These are phyloP conservation scores for Fraxinus cuspidata DNA, from an alignment of 257 asterid species.

Conservation along the genomic window DNA sequence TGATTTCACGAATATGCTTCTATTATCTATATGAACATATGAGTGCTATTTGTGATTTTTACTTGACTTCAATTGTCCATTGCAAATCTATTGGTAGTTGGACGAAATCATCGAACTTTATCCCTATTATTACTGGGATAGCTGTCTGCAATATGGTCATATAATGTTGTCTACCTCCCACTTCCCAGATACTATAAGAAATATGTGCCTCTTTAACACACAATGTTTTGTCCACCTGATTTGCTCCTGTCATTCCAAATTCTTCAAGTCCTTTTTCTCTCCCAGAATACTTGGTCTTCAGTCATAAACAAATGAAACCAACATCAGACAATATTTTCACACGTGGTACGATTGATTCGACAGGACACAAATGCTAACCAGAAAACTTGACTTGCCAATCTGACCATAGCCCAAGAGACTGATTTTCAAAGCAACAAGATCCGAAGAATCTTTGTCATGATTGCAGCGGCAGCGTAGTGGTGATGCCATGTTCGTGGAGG, in stretches of 20 bases:
- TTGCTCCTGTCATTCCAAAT: constrained; percentile 42
- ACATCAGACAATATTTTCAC: not conserved
- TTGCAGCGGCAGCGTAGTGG: constrained; percentile 28
- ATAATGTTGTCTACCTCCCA: constrained; percentile 45
- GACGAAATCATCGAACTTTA: constrained; percentile 83
- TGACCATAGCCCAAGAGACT: constrained; percentile 57
- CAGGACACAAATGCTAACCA: constrained; percentile 33
- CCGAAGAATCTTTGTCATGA: constrained; percentile 46
- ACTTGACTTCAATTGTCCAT: constrained; percentile 85
- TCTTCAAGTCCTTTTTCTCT: constrained; percentile 39
- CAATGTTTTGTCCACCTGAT: constrained; percentile 70
- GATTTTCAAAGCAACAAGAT: constrained; percentile 61
- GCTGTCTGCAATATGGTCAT: constrained; percentile 52
- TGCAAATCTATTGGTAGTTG: constrained; percentile 75
- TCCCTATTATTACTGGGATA: constrained; percentile 74
- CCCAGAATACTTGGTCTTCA: constrained; percentile 69
- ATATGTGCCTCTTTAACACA: constrained; percentile 69
- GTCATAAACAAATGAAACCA: not conserved
- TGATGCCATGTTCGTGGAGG: not conserved
- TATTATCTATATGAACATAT: not conserved
- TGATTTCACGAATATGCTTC: not conserved
- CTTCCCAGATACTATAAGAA: constrained; percentile 77
- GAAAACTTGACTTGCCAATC: constrained; percentile 64
- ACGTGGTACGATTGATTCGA: not conserved
- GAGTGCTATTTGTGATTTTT: not conserved